Conservation (phyloP, 1,284 basidiomycete species). For the Trichosporon sp. region DNA sequence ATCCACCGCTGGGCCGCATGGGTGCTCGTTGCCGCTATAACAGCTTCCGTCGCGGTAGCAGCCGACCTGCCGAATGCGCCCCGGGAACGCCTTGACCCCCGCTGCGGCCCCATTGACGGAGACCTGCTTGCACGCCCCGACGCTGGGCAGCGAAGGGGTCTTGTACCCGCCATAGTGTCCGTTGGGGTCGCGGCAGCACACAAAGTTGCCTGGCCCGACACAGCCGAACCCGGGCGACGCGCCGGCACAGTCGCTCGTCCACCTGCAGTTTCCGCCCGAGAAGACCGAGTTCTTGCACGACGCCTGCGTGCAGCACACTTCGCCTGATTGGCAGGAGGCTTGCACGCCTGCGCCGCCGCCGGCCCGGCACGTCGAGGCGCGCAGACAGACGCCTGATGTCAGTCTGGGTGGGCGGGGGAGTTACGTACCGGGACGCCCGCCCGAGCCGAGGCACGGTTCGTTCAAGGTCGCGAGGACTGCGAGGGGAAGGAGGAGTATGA, state of each 20-base stretch:
- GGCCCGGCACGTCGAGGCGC: background rate
- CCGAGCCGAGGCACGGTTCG: conserved; percentile 6
- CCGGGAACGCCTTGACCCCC: background rate
- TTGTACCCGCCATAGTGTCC: conserved; percentile 13
- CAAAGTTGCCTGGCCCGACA: background rate
- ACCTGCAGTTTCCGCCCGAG: conserved; percentile 19
- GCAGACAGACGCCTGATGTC: conserved; percentile 14
- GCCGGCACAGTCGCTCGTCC: conserved; percentile 13
- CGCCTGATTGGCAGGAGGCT: background rate
- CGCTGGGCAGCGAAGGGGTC: background rate
- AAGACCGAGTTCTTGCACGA: conserved; percentile 12
- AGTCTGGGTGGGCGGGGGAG: background rate
- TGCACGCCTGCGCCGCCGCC: too few relatives aligned
- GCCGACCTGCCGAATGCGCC: conserved; percentile 15
- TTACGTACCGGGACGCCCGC: background rate
- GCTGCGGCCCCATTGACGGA: background rate
- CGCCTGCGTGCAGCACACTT: conserved; percentile 16
- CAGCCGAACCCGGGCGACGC: background rate
- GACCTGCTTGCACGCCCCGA: conserved; percentile 10
- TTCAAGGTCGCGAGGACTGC: background rate
- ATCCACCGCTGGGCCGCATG: conserved; percentile 8
- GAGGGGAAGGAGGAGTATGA: background rate
- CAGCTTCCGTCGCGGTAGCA: conserved; percentile 11
- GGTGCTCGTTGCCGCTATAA: background rate
- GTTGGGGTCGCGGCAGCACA: conserved; percentile 5